Evolutionary conservation across 2,329 filamentous ascomycete genomes (phyloP), one percentile per base, ranked within the genome.

Genomic region (Pezicula neosporulosa): DNA sequence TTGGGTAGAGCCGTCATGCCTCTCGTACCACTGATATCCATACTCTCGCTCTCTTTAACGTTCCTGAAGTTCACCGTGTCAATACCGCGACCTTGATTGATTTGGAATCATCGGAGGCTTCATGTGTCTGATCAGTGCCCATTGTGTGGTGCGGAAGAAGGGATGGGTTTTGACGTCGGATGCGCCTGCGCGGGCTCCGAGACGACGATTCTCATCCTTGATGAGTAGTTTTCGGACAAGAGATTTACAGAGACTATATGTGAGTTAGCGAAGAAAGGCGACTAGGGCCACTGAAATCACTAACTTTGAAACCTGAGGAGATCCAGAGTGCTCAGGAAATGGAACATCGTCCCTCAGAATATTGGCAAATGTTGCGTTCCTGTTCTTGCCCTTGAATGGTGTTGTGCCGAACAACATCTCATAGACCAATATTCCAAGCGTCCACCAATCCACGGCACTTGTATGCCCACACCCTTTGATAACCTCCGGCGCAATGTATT

Each of bases 391-490:
- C 77, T 99, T 99, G 80, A 99, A 99, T 1, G 94, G 94, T 0
- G 94, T 99, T 0, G 93, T 99, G 50, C 94, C 94, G 73, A 93
- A 99, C 35, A 99, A 78, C 94, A 99, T 99, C 72, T 99, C 94
- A 69, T 97, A 99, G 51, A 99, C 91, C 65, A 99, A 73, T 60
- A 99, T 97, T 18, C 94, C 94, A 48, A 99, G 72, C 0, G 94
- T 99, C 94, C 94, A 99, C 94, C 94, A 99, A 70, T 99, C 94
- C 13, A 99, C 94, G 13, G 94, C 94, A 67, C 93, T 97, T 7
- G 94, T 99, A 72, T 99, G 94, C 21, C 94, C 94, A 66, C 93
- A 97, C 37, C 94, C 94, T 73, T 97, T 97, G 69, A 99, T 99
- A 35, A 99, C 94, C 70, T 99, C 94, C 2, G 94, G 94, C 1